Evolutionary conservation across 2,329 filamentous ascomycete genomes (phyloP).

Genomic region (Myriangium duriaei): DNA sequence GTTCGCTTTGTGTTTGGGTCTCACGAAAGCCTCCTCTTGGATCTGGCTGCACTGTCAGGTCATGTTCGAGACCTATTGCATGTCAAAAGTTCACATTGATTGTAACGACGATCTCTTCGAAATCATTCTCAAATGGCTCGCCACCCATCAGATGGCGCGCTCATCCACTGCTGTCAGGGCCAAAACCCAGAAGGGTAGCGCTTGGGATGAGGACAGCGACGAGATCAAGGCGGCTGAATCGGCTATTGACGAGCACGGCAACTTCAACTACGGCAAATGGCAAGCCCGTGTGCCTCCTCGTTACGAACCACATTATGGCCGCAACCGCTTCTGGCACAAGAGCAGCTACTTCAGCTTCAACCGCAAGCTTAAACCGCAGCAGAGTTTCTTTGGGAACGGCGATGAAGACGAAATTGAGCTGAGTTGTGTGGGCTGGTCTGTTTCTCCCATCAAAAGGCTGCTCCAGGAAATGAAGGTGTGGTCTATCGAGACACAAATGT

Average conservation of each 20-base stretch:
- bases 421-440: conserved; percentile 35
- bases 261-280: conserved; percentile 40
- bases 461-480: conserved; percentile 33
- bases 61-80: conserved; percentile 26
- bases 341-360: conserved; percentile 31
- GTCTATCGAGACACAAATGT: conserved; percentile 29
- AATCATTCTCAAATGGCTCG: conserved; percentile 32
- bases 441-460: conserved; percentile 36
- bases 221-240: conserved; percentile 19
- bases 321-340: conserved; percentile 31
- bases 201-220: conserved; percentile 23
- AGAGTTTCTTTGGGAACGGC: conserved; percentile 14
- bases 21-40: conserved; percentile 26
- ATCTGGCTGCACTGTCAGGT: conserved; percentile 22
- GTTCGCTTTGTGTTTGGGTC: conserved; percentile 30
- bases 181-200: conserved; percentile 26
- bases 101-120: conserved; percentile 33
- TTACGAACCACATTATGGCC: conserved; percentile 38
- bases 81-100: conserved; percentile 33
- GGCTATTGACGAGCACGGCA: conserved; percentile 26
- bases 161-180: conserved; percentile 28
- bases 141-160: conserved; percentile 27
- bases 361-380: conserved; percentile 24
- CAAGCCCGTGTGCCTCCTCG: conserved; percentile 34
- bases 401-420: conserved; percentile 33